A percentile compares a stretch with the other conserved stretches of the same genome.
phyloP scores from a whole-genome alignment of 495 filamentous ascomycete species.

The Penicillium paradoxum region DNA sequence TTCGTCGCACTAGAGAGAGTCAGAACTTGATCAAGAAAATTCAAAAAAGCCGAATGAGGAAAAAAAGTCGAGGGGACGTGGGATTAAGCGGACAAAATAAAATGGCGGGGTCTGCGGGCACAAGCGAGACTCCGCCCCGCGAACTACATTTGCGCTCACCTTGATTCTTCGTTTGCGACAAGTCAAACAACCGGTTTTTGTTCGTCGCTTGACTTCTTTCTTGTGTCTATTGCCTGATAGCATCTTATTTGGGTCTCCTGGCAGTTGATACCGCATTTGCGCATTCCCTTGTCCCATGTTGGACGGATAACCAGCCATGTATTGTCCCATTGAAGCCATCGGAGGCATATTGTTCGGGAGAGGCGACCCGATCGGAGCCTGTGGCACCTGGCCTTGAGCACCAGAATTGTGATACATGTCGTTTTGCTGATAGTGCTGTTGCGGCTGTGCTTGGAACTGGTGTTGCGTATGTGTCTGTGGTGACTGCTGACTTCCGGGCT shows the following conservation, averaged over 20 bases:
- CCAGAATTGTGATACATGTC: slow-evolving; percentile 37
- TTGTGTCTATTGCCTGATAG: slow-evolving; percentile 82
- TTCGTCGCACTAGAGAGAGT: slow-evolving; percentile 80
- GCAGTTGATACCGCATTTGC: slow-evolving; percentile 42
- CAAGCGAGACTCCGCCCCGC: slow-evolving; percentile 47
- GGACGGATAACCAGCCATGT: slow-evolving; percentile 41
- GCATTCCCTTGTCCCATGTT: slow-evolving; percentile 34
- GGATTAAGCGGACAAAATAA: slow-evolving; percentile 24
- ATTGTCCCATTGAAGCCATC: slow-evolving; percentile 43
- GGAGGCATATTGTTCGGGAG: slow-evolving; percentile 34
- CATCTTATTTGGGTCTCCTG: slow-evolving; percentile 51
- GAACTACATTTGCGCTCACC: slow-evolving; percentile 55
- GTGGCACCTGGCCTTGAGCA: slow-evolving; percentile 35
- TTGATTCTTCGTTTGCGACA: slow-evolving; percentile 97
- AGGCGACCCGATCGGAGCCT: slow-evolving; percentile 44
- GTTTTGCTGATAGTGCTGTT: slow-evolving; percentile 29
- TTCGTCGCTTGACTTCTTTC: slow-evolving; percentile 98
- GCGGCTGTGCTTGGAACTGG: slow-evolving; percentile 29
- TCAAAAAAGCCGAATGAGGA: slow-evolving; percentile 11
- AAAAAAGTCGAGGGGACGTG: slow-evolving; percentile 15
- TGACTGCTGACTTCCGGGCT: slow-evolving; percentile 19
- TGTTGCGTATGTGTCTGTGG: slow-evolving; percentile 21
- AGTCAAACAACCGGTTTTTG: slow-evolving; percentile 95
- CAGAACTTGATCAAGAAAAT: slow-evolving; percentile 12
- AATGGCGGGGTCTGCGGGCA: slow-evolving; percentile 42